Base-by-base conservation (phyloP, 495 filamentous ascomycete species). In the Aspergillus conjunctus region DNA sequence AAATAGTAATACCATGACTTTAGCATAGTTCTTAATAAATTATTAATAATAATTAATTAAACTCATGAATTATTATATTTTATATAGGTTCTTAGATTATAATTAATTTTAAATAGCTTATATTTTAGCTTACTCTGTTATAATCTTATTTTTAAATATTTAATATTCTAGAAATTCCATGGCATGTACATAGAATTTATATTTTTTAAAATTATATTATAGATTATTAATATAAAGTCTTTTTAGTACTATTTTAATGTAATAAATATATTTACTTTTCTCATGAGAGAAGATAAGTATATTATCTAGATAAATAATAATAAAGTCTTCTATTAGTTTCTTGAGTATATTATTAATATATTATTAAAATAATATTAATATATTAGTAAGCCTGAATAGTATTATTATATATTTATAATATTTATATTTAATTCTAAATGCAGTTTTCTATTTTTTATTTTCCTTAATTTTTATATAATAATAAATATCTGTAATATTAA, bases 1-100 rank as follows among this genome's bases (percentile, higher is more conserved):
- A n/a, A n/a, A n/a, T n/a, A n/a, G n/a, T n/a, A n/a, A n/a, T n/a
- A n/a, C n/a, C n/a, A n/a, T n/a, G n/a, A n/a, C n/a, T n/a, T n/a
- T n/a, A n/a, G n/a, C n/a, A n/a, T n/a, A n/a, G n/a, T n/a, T n/a
- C n/a, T n/a, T n/a, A n/a, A n/a, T n/a, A n/a, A n/a, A n/a, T n/a
- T n/a, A n/a, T n/a, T n/a, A n/a, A n/a, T n/a, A n/a, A n/a, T n/a
- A n/a, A n/a, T n/a, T n/a, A n/a, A n/a, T n/a, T n/a, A n/a, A n/a
- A n/a, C n/a, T n/a, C n/a, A n/a, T n/a, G n/a, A n/a, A n/a, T n/a
- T n/a, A 37, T 37, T 37, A 37, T 37, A 37, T 7, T 37, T 37
- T 37, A 7, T 12, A 7, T 37, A 37, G 12, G 33, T 37, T 37
- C 33, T 90, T 37, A 7, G 12, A 12, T 37, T 37, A 37, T 37